Percentiles rank a stretch among this genome's conserved stretches.
phyloP scores from a whole-genome alignment of 2,329 filamentous ascomycete species.

The Calonectria hongkongensis region DNA sequence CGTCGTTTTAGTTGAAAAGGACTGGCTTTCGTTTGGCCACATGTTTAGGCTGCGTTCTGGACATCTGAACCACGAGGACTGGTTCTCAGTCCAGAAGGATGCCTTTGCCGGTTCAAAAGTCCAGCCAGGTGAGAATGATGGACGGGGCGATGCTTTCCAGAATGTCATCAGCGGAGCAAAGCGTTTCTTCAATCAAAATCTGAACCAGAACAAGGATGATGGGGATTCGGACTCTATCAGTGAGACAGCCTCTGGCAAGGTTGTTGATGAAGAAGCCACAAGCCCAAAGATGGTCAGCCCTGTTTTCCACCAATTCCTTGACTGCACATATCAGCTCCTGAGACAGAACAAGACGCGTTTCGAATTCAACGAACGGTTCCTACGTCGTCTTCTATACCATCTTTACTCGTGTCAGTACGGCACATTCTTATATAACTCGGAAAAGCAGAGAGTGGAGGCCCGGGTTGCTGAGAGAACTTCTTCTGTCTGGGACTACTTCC shows the following conservation, averaged over 20 bases:
- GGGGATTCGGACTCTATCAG: conserved; percentile 76
- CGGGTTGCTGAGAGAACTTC: conserved; percentile 82
- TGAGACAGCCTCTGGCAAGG: conserved; percentile 62
- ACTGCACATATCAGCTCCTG: conserved; percentile 92
- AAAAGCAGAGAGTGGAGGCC: conserved; percentile 87
- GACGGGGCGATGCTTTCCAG: conserved; percentile 84
- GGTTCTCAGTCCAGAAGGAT: conserved; percentile 93
- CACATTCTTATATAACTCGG: conserved; percentile 96
- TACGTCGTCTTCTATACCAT: conserved; percentile 92
- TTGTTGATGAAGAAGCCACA: conserved; percentile 79
- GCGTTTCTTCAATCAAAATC: conserved; percentile 89
- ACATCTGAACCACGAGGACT: conserved; percentile 91
- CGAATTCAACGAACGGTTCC: conserved; percentile 96
- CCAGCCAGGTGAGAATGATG: conserved; percentile 77
- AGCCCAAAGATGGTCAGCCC: conserved; percentile 94
- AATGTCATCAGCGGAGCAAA: conserved; percentile 91
- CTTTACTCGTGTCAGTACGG: conserved; percentile 97
- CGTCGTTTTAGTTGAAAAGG: conserved; percentile 95
- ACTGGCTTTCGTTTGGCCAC: conserved; percentile 98
- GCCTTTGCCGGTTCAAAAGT: conserved; percentile 78
- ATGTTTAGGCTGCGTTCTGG: conserved; percentile 97
- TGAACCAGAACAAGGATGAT: conserved; percentile 79
- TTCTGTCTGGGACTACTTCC: conserved; percentile 97
- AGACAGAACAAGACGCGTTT: conserved; percentile 91
- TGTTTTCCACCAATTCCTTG: conserved; percentile 98